Evolutionary conservation across 2,329 filamentous ascomycete genomes (phyloP), one percentile per base, ranked within the genome.

Genomic region (Trichoderma semiorbis): DNA sequence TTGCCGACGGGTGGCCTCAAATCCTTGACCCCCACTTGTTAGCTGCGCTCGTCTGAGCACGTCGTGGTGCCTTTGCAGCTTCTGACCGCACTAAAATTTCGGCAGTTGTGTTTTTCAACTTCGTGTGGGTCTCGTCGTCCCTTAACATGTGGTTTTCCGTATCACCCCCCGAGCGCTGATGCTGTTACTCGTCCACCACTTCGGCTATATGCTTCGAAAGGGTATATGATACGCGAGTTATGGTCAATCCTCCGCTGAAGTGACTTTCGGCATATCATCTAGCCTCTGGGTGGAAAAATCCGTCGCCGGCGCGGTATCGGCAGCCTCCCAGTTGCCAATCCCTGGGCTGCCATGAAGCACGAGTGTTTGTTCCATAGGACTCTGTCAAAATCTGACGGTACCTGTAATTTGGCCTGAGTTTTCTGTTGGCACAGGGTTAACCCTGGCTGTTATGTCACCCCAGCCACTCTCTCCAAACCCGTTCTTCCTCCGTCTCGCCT

Each of bases 191-290:
- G 63, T 66, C 30, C 63, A 14, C 55, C 34, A 32, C 28, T 47
- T 69, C 65, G 65, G 65, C 65, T 69, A 69, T 60, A 69, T 69
- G 65, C 65, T 69, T 69, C 55, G 65, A 69, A 69, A 60, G 7
- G 65, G 65, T 18, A 60, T 62, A 62, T 60, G 55, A 69, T 47
- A 60, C 53, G 65, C 53, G 36, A 65, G 3, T 18, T 69, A 7
- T 47, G 30, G n/a, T 18, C n/a, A 32, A 26, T 32, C 21, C 12
- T 43, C 65, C 47, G 30, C 11, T 32, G 39, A 39, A 36, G 21
- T 28, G 30, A 28, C 32, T 32, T 58, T 69, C 53, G 36, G 55
- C 32, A n/a, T 69, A 55, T 32, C 32, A 24, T 34, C 28, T 30
- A 55, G 47, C 30, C 39, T 36, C 47, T 50, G 28, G 26, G 28